Evolutionary conservation across 208 protist species (phyloP).

Genomic region (Wallacemonas sp.): DNA sequence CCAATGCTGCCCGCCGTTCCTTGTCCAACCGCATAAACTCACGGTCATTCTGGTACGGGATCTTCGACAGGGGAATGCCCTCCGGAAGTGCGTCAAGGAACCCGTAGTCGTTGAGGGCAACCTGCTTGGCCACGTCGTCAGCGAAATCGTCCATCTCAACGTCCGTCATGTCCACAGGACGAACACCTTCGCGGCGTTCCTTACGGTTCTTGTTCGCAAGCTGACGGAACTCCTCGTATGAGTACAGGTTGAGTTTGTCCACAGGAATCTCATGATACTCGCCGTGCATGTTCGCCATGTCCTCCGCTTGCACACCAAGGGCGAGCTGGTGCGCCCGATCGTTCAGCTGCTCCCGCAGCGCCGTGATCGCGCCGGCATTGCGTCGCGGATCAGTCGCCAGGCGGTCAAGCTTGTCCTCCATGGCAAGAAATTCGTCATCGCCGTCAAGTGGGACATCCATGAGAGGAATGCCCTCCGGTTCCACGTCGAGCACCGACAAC

Average conservation of each 20-base stretch:
- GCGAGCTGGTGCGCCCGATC: constrained; percentile 30
- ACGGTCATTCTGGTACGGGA: background rate
- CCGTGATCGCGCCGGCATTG: constrained; percentile 17
- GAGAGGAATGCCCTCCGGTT: constrained; percentile 39
- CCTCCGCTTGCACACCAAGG: constrained; percentile 16
- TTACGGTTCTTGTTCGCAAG: constrained; percentile 22
- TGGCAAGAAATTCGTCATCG: constrained; percentile 24
- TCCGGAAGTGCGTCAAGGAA: constrained; percentile 24
- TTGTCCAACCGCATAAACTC: constrained; percentile 21
- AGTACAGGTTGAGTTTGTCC: constrained; percentile 29
- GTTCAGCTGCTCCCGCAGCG: constrained; percentile 15
- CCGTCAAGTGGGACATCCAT: constrained; percentile 29
- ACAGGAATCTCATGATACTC: constrained; percentile 35
- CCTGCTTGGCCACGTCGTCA: constrained; percentile 27
- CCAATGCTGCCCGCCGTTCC: constrained; percentile 19
- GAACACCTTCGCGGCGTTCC: constrained; percentile 15
- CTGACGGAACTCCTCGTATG: constrained; percentile 24
- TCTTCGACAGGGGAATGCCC: constrained; percentile 24
- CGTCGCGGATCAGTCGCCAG: constrained; percentile 19
- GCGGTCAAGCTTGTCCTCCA: constrained; percentile 31
- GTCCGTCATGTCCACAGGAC: constrained; percentile 11
- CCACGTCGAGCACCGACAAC: constrained; percentile 25
- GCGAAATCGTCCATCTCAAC: constrained; percentile 41
- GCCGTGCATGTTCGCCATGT: constrained; percentile 15
- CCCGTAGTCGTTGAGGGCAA: constrained; percentile 13